These are phyloP conservation scores for Sugiyamaella marilandica DNA, from an alignment of 805 yeast species.

Conservation along the genomic window DNA sequence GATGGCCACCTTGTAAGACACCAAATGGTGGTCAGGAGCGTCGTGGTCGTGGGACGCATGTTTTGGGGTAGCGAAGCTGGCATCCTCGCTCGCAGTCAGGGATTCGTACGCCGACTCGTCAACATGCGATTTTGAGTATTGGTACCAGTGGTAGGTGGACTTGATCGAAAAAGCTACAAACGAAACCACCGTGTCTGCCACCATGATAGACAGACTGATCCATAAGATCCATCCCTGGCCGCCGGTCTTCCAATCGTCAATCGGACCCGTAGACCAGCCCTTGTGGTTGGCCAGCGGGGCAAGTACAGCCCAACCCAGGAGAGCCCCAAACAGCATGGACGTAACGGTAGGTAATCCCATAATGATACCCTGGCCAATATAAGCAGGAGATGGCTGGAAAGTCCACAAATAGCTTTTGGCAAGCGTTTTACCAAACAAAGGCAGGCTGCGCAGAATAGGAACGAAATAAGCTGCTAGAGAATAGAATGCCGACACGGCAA, in stretches of 20 bases:
- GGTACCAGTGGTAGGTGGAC: conserved; percentile 30
- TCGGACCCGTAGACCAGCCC: conserved; percentile 87
- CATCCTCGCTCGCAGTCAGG: neutral
- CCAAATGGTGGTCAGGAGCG: conserved; percentile 43
- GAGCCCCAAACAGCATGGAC: conserved; percentile 84
- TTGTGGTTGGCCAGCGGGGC: conserved; percentile 67
- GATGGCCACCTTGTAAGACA: conserved; percentile 45
- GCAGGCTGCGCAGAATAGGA: conserved; percentile 64
- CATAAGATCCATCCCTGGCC: conserved; percentile 97
- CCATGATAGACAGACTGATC: conserved; percentile 91
- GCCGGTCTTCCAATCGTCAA: conserved; percentile 90
- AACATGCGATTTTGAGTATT: neutral
- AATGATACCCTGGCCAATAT: conserved; percentile 94
- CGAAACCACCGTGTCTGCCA: conserved; percentile 81
- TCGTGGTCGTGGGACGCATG: conserved; percentile 16
- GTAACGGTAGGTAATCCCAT: conserved; percentile 93
- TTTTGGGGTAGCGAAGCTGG: neutral
- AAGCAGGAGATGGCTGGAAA: conserved; percentile 95
- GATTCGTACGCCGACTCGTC: conserved; percentile 2
- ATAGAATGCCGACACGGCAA: conserved; percentile 63
- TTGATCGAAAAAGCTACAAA: conserved; percentile 56
- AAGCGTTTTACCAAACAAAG: conserved; percentile 65
- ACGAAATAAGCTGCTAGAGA: conserved; percentile 68
- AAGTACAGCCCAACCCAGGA: conserved; percentile 89
- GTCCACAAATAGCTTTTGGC: conserved; percentile 73